Conservation (phyloP, 2,329 filamentous ascomycete species). For the Dothistroma pini region DNA sequence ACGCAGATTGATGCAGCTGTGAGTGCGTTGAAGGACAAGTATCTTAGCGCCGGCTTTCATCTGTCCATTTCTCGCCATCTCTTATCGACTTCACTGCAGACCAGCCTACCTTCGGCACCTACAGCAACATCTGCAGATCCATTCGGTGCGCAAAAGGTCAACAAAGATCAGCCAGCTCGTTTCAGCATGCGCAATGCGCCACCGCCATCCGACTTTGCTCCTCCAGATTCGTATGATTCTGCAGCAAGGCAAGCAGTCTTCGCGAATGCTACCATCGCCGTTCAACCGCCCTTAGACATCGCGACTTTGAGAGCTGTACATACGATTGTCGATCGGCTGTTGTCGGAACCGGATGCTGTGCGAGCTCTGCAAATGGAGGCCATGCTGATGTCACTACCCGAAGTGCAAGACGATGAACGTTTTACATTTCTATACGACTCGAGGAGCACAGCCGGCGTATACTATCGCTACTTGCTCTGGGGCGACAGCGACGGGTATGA, state of each 20-base stretch:
- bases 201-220: constrained; percentile 62
- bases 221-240: constrained; percentile 67
- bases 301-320: constrained; percentile 80
- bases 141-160: constrained; percentile 31
- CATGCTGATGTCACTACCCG: constrained; percentile 78
- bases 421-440: constrained; percentile 96
- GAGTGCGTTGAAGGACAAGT: constrained; percentile 73
- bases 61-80: constrained; percentile 77
- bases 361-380: constrained; percentile 82
- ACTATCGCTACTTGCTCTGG: constrained; percentile 92
- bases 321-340: constrained; percentile 74
- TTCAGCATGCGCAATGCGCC: constrained; percentile 41
- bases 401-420: constrained; percentile 80
- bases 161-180: constrained; percentile 30
- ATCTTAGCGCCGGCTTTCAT: constrained; percentile 80
- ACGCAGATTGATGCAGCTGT: constrained; percentile 80
- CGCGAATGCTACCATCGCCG: constrained; percentile 31
- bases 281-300: constrained; percentile 72
- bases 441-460: constrained; percentile 72
- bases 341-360: constrained; percentile 54
- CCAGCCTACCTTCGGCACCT: constrained; percentile 9
- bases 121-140: constrained; percentile 22
- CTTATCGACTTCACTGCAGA: constrained; percentile 53
- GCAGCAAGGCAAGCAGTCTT: constrained; percentile 10
- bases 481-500: constrained; percentile 46